phyloP scores from a whole-genome alignment of 129 eudicot genomes.

The Pulicaria dysenterica region DNA sequence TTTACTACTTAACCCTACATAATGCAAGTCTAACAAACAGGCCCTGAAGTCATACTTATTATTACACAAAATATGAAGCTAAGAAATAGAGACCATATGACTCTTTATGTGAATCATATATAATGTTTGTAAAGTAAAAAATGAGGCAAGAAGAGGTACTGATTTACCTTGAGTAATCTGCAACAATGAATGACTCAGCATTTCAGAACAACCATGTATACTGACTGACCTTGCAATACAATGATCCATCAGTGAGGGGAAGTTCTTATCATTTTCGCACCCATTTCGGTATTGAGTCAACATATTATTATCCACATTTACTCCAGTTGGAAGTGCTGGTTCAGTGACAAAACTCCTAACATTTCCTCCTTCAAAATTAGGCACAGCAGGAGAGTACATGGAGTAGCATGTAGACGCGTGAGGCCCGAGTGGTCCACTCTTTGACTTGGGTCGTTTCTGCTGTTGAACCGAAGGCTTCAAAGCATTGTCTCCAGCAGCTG shows the following conservation, averaged over 20 bases:
- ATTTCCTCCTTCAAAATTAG: conserved; percentile 51
- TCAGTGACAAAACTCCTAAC: conserved; percentile 40
- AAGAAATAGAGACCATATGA: conserved; percentile 7
- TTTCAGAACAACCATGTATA: conserved; percentile 76
- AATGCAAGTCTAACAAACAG: too few relatives aligned
- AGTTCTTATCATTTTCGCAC: conserved; percentile 34
- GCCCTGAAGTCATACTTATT: background rate
- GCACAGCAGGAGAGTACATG: conserved; percentile 63
- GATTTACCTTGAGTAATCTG: conserved; percentile 50
- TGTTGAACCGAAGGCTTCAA: conserved; percentile 50
- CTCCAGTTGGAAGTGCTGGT: conserved; percentile 59
- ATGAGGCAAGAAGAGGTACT: conserved; percentile 4
- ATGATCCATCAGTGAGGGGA: conserved; percentile 48
- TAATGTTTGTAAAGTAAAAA: background rate
- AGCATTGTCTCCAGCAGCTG: conserved; percentile 54
- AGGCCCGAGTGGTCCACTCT: conserved; percentile 95
- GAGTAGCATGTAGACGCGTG: conserved; percentile 61
- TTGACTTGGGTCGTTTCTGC: conserved; percentile 70
- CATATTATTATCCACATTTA: conserved; percentile 37
- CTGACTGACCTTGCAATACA: conserved; percentile 76
- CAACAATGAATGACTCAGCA: conserved; percentile 46
- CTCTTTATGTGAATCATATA: background rate
- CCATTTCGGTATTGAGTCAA: conserved; percentile 35
- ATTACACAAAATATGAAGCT: background rate
- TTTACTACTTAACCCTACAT: too few relatives aligned